Evolutionary conservation across 2,329 filamentous ascomycete genomes (phyloP).

Genomic region (Lithohypha guttulata): DNA sequence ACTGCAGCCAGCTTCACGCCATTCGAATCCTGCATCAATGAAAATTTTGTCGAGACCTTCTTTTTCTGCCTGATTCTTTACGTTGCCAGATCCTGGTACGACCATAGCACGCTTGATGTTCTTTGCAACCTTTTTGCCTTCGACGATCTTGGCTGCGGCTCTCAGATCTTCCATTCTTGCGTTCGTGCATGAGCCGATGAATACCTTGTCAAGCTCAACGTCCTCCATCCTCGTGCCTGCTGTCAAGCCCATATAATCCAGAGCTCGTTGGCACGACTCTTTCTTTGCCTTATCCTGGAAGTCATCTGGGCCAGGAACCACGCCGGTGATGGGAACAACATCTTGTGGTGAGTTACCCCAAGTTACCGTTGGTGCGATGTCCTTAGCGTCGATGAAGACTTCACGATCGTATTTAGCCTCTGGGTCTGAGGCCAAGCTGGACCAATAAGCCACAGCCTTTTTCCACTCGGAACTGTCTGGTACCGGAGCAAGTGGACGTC

Average conservation of each 20-base stretch:
- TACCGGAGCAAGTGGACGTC: conserved; percentile 76
- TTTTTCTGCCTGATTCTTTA: conserved; percentile 81
- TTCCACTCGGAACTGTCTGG: conserved; percentile 80
- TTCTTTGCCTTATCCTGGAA: conserved; percentile 74
- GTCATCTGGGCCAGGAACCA: conserved; percentile 81
- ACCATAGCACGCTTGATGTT: conserved; percentile 95
- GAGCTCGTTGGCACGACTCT: conserved; percentile 63
- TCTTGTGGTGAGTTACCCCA: conserved; percentile 98
- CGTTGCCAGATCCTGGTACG: conserved; percentile 86
- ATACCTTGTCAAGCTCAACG: conserved; percentile 87
- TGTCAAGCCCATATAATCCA: conserved; percentile 92
- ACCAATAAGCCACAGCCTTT: conserved; percentile 80
- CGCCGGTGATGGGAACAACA: conserved; percentile 83
- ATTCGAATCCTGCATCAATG: conserved; percentile 83
- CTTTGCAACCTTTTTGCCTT: conserved; percentile 72
- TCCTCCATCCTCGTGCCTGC: conserved; percentile 84
- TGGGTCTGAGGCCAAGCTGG: conserved; percentile 70
- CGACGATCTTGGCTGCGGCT: conserved; percentile 72
- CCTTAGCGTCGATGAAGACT: conserved; percentile 80
- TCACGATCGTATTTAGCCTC: conserved; percentile 83
- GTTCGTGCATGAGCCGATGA: conserved; percentile 97
- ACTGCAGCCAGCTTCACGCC: conserved; percentile 94
- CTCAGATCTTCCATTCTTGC: conserved; percentile 91
- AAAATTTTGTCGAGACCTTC: conserved; percentile 95
- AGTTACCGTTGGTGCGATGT: conserved; percentile 84